Conservation (phyloP, 768 basidiomycete species). For the Trametes cinnabarina region DNA sequence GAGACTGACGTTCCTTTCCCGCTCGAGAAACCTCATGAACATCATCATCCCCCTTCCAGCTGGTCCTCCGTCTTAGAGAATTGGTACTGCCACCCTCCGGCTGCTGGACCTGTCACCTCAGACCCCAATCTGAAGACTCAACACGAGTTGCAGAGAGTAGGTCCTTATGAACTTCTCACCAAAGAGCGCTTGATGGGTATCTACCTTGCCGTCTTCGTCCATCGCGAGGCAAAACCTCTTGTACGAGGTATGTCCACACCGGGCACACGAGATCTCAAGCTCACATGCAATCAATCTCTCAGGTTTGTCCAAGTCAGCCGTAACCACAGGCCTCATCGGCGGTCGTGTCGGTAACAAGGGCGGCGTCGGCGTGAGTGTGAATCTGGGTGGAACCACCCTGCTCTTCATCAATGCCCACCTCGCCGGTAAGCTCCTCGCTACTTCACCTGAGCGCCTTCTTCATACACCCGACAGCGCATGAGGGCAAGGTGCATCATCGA, state of each 20-base stretch:
- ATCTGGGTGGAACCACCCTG: slow-evolving; percentile 77
- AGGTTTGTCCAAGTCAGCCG: slow-evolving; percentile 79
- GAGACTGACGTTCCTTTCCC: slow-evolving; percentile 13
- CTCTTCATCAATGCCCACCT: slow-evolving; percentile 91
- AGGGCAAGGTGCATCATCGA: slow-evolving; percentile 72
- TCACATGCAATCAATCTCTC: slow-evolving; percentile 4
- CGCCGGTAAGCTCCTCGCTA: slow-evolving; percentile 54
- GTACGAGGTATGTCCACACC: slow-evolving; percentile 52
- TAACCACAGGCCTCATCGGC: slow-evolving; percentile 87
- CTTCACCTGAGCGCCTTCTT: neutral
- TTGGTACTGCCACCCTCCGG: slow-evolving; percentile 54
- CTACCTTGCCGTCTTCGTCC: slow-evolving; percentile 73
- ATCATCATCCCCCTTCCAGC: slow-evolving; percentile 39
- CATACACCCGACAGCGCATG: slow-evolving; percentile 53
- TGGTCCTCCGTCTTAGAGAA: slow-evolving; percentile 79
- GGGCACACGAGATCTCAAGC: neutral
- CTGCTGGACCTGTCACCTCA: neutral
- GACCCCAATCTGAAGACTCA: slow-evolving; percentile 8
- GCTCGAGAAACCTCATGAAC: slow-evolving; percentile 18
- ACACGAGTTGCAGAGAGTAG: slow-evolving; percentile 36
- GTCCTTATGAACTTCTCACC: slow-evolving; percentile 79
- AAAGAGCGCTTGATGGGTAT: slow-evolving; percentile 94
- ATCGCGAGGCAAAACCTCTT: slow-evolving; percentile 63
- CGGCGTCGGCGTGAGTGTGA: slow-evolving; percentile 85
- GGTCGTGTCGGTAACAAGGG: slow-evolving; percentile 93